A percentile compares a stretch with the other conserved stretches of the same genome.
These are phyloP conservation scores for Papiliotrema laurentii DNA, from an alignment of 1,284 basidiomycete genomes.

Conservation along the genomic window DNA sequence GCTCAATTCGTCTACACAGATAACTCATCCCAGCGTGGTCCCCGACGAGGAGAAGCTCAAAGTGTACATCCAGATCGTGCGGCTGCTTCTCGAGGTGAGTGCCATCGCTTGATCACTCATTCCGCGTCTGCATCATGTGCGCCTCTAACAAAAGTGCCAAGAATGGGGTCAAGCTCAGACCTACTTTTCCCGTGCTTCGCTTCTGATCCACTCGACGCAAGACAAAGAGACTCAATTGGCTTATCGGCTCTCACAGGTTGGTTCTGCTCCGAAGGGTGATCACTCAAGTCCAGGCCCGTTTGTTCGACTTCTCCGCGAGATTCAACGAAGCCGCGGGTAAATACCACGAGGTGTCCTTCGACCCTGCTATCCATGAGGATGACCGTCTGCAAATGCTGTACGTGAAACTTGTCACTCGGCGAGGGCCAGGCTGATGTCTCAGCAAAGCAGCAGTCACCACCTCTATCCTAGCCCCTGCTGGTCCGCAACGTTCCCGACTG, in stretches of 20 bases:
- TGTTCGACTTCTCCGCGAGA: conserved; percentile 84
- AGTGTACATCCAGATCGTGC: conserved; percentile 89
- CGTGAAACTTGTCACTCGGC: conserved; percentile 41
- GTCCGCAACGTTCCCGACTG: conserved; percentile 87
- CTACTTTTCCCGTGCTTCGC: conserved; percentile 92
- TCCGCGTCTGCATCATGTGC: neutral
- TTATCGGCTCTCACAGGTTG: conserved; percentile 73
- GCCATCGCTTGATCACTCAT: neutral
- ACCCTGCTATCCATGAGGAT: conserved; percentile 80
- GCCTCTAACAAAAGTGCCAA: conserved; percentile 26
- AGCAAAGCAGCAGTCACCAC: conserved; percentile 90
- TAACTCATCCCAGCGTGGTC: conserved; percentile 53
- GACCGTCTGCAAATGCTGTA: conserved; percentile 82
- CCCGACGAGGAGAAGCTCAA: conserved; percentile 81
- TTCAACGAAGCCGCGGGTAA: conserved; percentile 92
- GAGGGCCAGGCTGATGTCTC: conserved; percentile 4
- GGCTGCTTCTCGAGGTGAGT: conserved; percentile 83
- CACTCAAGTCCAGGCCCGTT: conserved; percentile 63
- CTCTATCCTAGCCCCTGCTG: conserved; percentile 94
- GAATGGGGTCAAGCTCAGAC: conserved; percentile 78
- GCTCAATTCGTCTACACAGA: neutral
- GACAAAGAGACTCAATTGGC: conserved; percentile 72
- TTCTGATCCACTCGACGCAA: conserved; percentile 70
- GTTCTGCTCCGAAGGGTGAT: neutral
- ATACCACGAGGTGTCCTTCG: conserved; percentile 91